A percentile compares a stretch with the other conserved stretches of the same genome.
Evolutionary conservation across 768 basidiomycete genomes (phyloP).

Genomic region (Xerocomellus intermedius): DNA sequence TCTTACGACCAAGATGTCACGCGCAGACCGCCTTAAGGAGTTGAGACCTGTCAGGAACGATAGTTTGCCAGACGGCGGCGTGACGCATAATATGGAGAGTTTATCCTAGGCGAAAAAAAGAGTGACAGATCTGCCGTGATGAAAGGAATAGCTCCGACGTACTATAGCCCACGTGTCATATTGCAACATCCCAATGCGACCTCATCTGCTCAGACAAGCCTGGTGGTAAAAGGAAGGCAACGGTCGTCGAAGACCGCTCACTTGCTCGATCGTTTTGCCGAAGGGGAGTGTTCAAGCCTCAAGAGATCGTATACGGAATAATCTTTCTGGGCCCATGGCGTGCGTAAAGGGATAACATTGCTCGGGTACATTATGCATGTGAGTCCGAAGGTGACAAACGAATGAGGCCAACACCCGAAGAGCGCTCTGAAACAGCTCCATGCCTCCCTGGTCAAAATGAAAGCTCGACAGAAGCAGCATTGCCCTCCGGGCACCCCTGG

Average conservation of each 20-base stretch:
- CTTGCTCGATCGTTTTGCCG: neutral
- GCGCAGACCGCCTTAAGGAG: no score
- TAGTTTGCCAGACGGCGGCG: neutral
- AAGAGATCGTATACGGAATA: neutral
- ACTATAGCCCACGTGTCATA: neutral
- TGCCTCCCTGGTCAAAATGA: neutral
- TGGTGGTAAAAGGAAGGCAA: neutral
- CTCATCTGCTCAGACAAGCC: no score
- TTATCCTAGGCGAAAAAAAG: neutral
- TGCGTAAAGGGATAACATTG: neutral
- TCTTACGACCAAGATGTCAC: neutral
- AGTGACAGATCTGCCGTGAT: neutral
- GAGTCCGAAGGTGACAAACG: neutral
- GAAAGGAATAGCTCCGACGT: neutral
- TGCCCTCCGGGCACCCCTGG: no score
- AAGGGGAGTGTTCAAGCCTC: no score
- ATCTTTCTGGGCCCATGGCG: no score
- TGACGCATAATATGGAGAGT: neutral
- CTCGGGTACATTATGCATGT: neutral
- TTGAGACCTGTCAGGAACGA: neutral
- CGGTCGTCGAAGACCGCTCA: neutral
- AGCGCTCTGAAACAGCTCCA: no score
- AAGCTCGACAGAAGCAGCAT: neutral
- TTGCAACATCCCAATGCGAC: neutral
- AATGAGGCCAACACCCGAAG: neutral